Base-by-base conservation (phyloP, 108 stramenopile genomes). In the Nitzschia sp. region DNA sequence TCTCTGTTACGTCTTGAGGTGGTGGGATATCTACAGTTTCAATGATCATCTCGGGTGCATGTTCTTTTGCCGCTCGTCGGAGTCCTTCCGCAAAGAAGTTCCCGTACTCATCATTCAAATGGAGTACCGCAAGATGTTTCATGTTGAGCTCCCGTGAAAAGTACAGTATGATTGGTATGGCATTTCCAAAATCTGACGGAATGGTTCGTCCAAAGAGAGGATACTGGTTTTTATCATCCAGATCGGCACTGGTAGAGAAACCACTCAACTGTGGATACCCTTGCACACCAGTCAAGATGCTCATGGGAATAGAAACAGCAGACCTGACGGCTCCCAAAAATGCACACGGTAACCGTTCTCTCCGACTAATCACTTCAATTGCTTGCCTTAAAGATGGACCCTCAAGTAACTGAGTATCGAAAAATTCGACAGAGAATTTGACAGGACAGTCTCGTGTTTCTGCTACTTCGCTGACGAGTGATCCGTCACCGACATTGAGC, bases 151-250 rank as follows among this genome's bases (percentile, higher is more conserved):
- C 31, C 13, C 31, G 18, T 1, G 19, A 34, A 18, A 77, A 38
- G 49, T 77, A 76, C 19, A 53, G 23, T 5, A 77, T 58, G 38
- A 71, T 42, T 3, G 76, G 57, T 51, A 54, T n/a, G 5, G 79
- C 71, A 66, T 59, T 75, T 32, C 48, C 79, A 36, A 25, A 59
- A 68, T 83, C 79, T 0, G 68, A 59, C 18, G 78, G 76, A 35
- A 83, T 73, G 24, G 76, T 77, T 47, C 82, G 62, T 32, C 72
- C 82, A 74, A 83, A 83, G 23, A 83, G 55, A n/a, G 82, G 82
- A 49, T 76, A 77, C 24, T 77, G 75, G 2, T 11, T 25, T 23
- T 35, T 70, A 45, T 83, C 75, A 63, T 80, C 71, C 0, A 83
- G 62, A 8, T 60, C 33, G 9, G 57, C 61, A 36, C 56, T 60